These are phyloP conservation scores for Cryphonectria japonica DNA, from an alignment of 2,329 filamentous ascomycete genomes.

Conservation along the genomic window DNA sequence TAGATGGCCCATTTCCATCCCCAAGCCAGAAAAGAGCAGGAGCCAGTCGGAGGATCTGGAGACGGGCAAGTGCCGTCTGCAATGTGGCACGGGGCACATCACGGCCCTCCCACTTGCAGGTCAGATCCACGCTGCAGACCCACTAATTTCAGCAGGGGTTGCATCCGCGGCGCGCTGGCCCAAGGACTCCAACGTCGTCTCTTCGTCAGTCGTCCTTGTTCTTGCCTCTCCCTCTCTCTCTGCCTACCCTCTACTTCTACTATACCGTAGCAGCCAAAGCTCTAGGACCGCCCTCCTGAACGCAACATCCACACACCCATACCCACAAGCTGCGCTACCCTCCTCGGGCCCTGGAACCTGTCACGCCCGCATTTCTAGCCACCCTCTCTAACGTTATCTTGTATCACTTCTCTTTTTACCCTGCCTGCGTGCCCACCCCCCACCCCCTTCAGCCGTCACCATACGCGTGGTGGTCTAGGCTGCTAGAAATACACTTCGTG, in stretches of 20 bases:
- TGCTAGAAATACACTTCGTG: conserved; percentile 11
- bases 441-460: conserved; percentile 6
- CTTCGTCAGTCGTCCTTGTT: conserved; percentile 1
- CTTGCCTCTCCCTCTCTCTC: conserved; percentile 9
- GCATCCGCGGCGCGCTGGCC: conserved; percentile 8
- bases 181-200: conserved; percentile 21
- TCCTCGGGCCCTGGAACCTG: conserved; percentile 14
- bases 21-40: neutral
- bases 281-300: neutral
- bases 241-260: neutral
- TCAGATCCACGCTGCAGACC: conserved; percentile 16
- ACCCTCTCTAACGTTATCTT: conserved; percentile 10
- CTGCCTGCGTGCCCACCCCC: conserved; percentile 9
- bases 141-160: conserved; percentile 19
- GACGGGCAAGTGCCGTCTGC: conserved; percentile 21
- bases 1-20: neutral
- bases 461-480: conserved; percentile 26
- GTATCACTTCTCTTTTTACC: conserved; percentile 10
- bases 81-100: conserved; percentile 28
- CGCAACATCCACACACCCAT: conserved; percentile 17
- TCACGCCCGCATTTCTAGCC: conserved; percentile 15
- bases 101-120: conserved; percentile 24
- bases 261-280: neutral
- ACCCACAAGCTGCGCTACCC: conserved; percentile 11
- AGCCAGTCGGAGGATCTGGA: conserved; percentile 13